These are phyloP conservation scores for Knufia fluminis DNA, from an alignment of 2,329 filamentous ascomycete species.

Conservation along the genomic window DNA sequence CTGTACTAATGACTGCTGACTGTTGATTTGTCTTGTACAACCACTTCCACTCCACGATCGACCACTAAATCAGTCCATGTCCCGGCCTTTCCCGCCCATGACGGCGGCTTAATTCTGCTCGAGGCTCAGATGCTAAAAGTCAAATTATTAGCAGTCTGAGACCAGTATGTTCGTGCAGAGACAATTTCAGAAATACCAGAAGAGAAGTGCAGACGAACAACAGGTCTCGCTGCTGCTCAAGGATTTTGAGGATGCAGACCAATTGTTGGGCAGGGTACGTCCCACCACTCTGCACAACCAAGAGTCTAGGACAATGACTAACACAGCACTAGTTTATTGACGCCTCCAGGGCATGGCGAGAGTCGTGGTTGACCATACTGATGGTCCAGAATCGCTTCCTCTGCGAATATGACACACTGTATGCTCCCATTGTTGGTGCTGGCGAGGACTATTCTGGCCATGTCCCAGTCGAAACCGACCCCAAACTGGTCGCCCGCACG, in stretches of 20 bases:
- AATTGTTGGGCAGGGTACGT: conserved; percentile 60
- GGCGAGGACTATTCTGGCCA: conserved; percentile 48
- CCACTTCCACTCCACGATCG: too few relatives aligned
- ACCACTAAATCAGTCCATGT: neutral
- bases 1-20: too few relatives aligned
- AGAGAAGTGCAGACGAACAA: conserved; percentile 63
- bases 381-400: conserved; percentile 58
- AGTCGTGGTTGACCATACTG: conserved; percentile 67
- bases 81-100: conserved; percentile 1
- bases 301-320: neutral
- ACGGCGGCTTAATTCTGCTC: conserved; percentile 1
- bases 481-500: conserved; percentile 54
- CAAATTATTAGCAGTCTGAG: too few relatives aligned
- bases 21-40: too few relatives aligned
- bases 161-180: conserved; percentile 47
- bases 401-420: conserved; percentile 61
- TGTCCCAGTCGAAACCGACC: conserved; percentile 52
- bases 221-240: conserved; percentile 65
- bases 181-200: conserved; percentile 63
- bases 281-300: conserved; percentile 5
- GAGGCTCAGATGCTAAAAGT: too few relatives aligned
- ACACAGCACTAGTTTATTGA: conserved; percentile 55
- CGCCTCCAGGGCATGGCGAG: conserved; percentile 65
- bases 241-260: conserved; percentile 73
- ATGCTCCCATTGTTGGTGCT: conserved; percentile 65